These are phyloP conservation scores for Rhizopogon vinicolor DNA, from an alignment of 768 basidiomycete genomes.

Conservation along the genomic window DNA sequence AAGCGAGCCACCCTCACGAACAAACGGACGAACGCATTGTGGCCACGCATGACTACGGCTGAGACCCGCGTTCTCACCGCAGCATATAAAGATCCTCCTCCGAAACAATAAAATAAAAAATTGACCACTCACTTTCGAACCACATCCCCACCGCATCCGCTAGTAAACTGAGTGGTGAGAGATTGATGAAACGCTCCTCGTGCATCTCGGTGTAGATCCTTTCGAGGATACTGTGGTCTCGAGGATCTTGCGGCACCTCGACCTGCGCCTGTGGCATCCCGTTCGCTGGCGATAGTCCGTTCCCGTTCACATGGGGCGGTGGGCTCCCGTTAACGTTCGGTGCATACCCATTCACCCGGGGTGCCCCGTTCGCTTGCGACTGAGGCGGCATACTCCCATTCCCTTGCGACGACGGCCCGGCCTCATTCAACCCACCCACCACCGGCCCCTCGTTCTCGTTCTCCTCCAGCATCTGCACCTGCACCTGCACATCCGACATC, in stretches of 20 bases:
- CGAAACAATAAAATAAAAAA: neutral
- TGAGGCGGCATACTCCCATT: neutral
- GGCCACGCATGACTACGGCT: no score
- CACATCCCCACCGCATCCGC: conserved; percentile 52
- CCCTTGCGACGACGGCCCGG: no score
- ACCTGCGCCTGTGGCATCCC: neutral
- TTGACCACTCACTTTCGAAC: conserved; percentile 48
- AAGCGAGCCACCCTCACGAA: no score
- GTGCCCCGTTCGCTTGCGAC: no score
- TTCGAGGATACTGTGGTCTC: conserved; percentile 63
- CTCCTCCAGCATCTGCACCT: no score
- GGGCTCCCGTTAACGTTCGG: neutral
- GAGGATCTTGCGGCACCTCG: conserved; percentile 41
- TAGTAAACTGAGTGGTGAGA: conserved; percentile 57
- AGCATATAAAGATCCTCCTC: neutral
- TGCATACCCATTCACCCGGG: no score
- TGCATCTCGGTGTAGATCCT: conserved; percentile 67
- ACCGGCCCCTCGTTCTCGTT: no score
- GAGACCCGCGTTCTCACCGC: neutral
- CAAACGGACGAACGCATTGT: no score
- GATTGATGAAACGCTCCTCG: conserved; percentile 62
- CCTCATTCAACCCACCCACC: no score
- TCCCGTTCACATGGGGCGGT: neutral
- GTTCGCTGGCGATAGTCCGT: neutral
- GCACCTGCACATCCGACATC: no score